Conservation (phyloP, 177 flowering plant species). For the Telopea speciosissima region DNA sequence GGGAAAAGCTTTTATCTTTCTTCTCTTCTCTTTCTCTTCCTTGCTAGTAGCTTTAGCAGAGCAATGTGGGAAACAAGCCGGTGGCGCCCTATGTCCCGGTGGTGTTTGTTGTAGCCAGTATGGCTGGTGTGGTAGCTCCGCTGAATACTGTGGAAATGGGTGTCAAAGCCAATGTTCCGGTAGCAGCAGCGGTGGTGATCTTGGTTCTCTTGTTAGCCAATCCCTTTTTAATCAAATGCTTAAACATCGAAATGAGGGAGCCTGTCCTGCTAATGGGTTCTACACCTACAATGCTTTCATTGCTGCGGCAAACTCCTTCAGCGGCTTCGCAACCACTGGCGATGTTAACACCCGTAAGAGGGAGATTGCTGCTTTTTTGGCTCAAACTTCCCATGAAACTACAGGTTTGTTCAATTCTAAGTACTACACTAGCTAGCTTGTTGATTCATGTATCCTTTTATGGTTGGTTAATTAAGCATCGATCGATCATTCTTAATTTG, state of each 20-base stretch:
- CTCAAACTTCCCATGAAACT: slow-evolving; percentile 57
- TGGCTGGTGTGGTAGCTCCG: slow-evolving; percentile 8
- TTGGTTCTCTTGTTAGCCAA: slow-evolving; percentile 21
- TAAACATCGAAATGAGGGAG: slow-evolving; percentile 26
- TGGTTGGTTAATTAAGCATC: neutral
- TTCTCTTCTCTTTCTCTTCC: too few species aligned
- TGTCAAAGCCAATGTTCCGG: too few species aligned
- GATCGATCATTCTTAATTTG: neutral
- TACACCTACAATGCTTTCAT: slow-evolving; percentile 51
- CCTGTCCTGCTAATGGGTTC: slow-evolving; percentile 33
- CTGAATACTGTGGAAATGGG: too few species aligned
- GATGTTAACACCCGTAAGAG: slow-evolving; percentile 32
- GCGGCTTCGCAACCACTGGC: slow-evolving; percentile 40
- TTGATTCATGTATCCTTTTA: too few species aligned
- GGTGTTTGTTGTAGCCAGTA: neutral
- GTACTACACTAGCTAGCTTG: too few species aligned
- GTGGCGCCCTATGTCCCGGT: too few species aligned
- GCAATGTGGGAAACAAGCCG: too few species aligned
- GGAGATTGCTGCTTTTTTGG: slow-evolving; percentile 61
- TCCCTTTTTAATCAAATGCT: slow-evolving; percentile 31
- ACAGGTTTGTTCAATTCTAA: slow-evolving; percentile 24
- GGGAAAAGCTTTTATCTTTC: too few species aligned
- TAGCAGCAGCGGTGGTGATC: too few species aligned
- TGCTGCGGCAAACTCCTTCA: slow-evolving; percentile 32
- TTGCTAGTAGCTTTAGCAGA: too few species aligned